Evolutionary conservation across 176 grass and related monocot genomes (phyloP).

Genomic region (Paspalum notatum): DNA sequence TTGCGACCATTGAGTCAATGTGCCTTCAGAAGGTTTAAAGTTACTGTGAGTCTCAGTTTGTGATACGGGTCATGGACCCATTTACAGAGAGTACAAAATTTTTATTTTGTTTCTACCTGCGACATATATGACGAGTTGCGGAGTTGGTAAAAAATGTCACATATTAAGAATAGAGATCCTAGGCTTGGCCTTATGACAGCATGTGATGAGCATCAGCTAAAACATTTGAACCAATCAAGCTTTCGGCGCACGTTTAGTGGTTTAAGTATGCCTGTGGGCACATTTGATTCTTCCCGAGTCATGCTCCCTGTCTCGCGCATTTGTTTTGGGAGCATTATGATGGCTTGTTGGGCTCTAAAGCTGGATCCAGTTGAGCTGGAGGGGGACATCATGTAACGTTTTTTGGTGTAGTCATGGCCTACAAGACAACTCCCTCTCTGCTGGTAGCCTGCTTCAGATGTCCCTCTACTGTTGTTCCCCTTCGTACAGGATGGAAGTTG

Average conservation of each 20-base stretch:
- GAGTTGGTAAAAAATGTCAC: not conserved
- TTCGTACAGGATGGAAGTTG: constrained; percentile 39
- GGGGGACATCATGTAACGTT: constrained; percentile 41
- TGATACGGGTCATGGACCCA: not conserved
- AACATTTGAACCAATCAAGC: constrained; percentile 31
- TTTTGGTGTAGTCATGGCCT: constrained; percentile 49
- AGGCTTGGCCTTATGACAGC: not conserved
- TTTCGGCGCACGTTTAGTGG: constrained; percentile 45
- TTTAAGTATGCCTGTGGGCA: constrained; percentile 32
- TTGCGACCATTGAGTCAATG: not conserved
- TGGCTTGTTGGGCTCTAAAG: constrained; percentile 43
- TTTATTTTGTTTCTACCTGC: not conserved
- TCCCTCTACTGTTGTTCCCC: constrained; percentile 23
- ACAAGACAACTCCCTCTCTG: constrained; percentile 25
- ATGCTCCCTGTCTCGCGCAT: constrained; percentile 47
- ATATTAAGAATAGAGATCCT: constrained; percentile 1
- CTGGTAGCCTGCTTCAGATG: constrained; percentile 28
- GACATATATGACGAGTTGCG: not conserved
- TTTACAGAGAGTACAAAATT: not conserved
- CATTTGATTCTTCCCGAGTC: constrained; percentile 30
- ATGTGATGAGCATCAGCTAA: no score
- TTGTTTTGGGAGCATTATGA: constrained; percentile 29
- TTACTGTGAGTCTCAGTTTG: constrained; percentile 3
- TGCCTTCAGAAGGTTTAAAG: not conserved
- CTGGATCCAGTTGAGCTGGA: constrained; percentile 52